Percentiles rank a stretch among this genome's conserved stretches.
Evolutionary conservation across 352 stramenopile species (phyloP).

Genomic region (Pythium phragmiticola): DNA sequence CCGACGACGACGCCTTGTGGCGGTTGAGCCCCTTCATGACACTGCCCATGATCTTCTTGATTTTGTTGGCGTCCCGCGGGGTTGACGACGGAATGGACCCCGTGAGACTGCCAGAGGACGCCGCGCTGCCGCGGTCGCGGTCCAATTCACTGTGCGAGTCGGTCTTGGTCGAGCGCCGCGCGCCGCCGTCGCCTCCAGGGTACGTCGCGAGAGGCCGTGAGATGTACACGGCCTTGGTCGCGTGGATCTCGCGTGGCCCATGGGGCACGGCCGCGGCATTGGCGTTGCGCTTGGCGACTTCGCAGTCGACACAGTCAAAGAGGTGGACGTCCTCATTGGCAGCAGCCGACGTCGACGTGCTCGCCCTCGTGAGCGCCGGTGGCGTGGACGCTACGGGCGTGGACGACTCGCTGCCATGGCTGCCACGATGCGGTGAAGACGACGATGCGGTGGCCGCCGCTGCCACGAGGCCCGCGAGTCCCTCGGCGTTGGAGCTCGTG

Average conservation of each 20-base stretch:
- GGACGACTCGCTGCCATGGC: conserved; percentile 14
- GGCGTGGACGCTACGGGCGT: background rate
- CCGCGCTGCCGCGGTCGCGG: conserved; percentile 32
- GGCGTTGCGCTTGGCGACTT: conserved; percentile 33
- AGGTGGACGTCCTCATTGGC: conserved; percentile 37
- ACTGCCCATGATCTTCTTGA: conserved; percentile 80
- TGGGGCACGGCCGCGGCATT: conserved; percentile 34
- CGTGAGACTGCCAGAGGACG: conserved; percentile 21
- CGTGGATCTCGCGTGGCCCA: conserved; percentile 57
- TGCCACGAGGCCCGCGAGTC: background rate
- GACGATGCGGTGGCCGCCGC: background rate
- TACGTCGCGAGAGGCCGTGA: conserved; percentile 39
- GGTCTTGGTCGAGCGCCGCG: background rate
- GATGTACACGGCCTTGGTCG: conserved; percentile 67
- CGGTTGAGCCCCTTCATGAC: conserved; percentile 68
- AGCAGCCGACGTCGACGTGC: background rate
- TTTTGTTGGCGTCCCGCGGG: conserved; percentile 47
- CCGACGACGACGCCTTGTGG: conserved; percentile 47
- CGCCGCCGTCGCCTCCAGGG: conserved; percentile 1
- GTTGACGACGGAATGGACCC: conserved; percentile 4
- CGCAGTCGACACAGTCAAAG: conserved; percentile 62
- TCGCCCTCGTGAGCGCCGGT: background rate
- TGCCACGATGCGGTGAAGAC: background rate
- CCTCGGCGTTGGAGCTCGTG: background rate
- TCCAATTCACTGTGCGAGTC: conserved; percentile 19